Evolutionary conservation across 805 yeast genomes (phyloP).

Genomic region (Middelhovenomyces tepae): DNA sequence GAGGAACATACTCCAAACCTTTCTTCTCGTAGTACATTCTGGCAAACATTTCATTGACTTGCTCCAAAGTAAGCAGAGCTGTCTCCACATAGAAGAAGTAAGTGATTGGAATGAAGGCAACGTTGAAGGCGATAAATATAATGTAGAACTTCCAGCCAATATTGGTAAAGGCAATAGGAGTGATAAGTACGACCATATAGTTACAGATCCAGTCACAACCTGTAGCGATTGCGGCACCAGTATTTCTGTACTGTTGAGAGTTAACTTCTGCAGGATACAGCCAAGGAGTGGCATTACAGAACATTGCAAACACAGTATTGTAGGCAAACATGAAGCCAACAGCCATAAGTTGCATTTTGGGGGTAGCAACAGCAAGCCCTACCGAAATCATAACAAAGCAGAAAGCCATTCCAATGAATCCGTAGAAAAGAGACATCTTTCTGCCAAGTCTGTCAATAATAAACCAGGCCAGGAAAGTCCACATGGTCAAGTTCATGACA

Average conservation of each 20-base stretch:
- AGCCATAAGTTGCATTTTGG: slow-evolving; percentile 6
- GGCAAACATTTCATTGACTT: too few relatives aligned
- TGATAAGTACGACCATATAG: slow-evolving; percentile 45
- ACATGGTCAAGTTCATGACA: slow-evolving; percentile 4
- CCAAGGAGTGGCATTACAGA: slow-evolving; percentile 56
- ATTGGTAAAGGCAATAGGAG: slow-evolving; percentile 42
- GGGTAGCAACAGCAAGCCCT: slow-evolving; percentile 8
- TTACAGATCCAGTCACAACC: too few relatives aligned
- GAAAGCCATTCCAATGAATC: slow-evolving; percentile 6
- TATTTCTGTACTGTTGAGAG: too few relatives aligned
- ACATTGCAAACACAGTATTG: slow-evolving; percentile 37
- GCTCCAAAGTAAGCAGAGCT: too few relatives aligned
- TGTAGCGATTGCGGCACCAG: too few relatives aligned
- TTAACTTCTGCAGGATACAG: slow-evolving; percentile 57
- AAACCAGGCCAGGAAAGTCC: not conserved
- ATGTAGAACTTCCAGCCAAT: slow-evolving; percentile 48
- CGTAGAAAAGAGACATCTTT: slow-evolving; percentile 1
- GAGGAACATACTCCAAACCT: slow-evolving; percentile 10
- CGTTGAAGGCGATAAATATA: slow-evolving; percentile 45
- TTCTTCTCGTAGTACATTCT: slow-evolving; percentile 1
- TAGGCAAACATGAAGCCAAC: slow-evolving; percentile 11
- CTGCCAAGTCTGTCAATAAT: slow-evolving; percentile 2
- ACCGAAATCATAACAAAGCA: slow-evolving; percentile 6
- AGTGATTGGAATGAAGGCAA: slow-evolving; percentile 35
- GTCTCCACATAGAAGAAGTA: too few relatives aligned